Conservation (phyloP, 1,139 yeast species). For the Sugiyamaella japonica region DNA sequence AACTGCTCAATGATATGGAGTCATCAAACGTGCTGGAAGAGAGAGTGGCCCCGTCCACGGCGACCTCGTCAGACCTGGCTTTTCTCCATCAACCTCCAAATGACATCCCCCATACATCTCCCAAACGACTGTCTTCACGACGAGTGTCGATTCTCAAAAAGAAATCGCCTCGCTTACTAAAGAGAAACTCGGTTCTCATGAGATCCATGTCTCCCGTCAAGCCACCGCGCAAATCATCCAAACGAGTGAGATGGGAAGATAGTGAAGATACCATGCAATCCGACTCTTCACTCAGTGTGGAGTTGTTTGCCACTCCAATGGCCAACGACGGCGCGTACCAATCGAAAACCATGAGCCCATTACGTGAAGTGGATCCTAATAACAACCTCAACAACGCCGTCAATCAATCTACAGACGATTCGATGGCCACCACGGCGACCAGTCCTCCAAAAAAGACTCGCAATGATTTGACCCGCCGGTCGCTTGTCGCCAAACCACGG, state of each 20-base stretch:
- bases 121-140: conserved; percentile 11
- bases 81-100: conserved; percentile 13
- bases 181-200: conserved; percentile 24
- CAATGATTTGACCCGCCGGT: conserved; percentile 28
- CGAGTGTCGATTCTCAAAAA: conserved; percentile 18
- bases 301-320: conserved; percentile 8
- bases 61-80: background rate
- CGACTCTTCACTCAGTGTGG: conserved; percentile 4
- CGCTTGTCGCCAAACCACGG: conserved; percentile 15
- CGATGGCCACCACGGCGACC: background rate
- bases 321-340: background rate
- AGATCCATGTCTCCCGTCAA: conserved; percentile 26
- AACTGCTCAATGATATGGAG: conserved; percentile 8
- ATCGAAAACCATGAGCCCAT: conserved; percentile 10
- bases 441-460: conserved; percentile 20
- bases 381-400: conserved; percentile 9
- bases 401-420: conserved; percentile 4
- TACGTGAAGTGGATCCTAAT: conserved; percentile 13
- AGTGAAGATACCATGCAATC: conserved; percentile 5
- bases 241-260: conserved; percentile 37
- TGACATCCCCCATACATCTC: background rate
- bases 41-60: background rate
- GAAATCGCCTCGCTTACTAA: conserved; percentile 21
- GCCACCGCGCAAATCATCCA: conserved; percentile 27
- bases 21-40: background rate